Percentiles rank a stretch among this genome's conserved stretches.
phyloP scores from a whole-genome alignment of 1,139 yeast species.

The Kurtzmaniella quercitrusa region DNA sequence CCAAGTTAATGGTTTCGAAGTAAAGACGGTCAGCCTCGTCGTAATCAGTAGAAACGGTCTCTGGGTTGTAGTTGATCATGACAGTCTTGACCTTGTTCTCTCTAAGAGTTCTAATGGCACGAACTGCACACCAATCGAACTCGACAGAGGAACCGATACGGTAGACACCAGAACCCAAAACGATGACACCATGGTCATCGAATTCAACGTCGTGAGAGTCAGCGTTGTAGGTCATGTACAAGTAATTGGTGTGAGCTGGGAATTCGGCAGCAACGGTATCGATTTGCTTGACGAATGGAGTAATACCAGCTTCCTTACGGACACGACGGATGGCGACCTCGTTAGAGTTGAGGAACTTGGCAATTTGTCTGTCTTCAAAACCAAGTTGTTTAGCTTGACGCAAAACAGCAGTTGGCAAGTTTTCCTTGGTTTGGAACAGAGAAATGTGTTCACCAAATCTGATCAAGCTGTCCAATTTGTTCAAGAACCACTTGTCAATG shows the following conservation, averaged over 20 bases:
- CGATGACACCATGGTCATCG: slow-evolving; percentile 85
- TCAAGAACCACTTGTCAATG: slow-evolving; percentile 96
- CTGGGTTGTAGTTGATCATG: slow-evolving; percentile 98
- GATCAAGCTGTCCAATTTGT: slow-evolving; percentile 73
- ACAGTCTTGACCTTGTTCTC: slow-evolving; percentile 85
- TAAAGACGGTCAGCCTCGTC: slow-evolving; percentile 97
- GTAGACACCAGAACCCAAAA: slow-evolving; percentile 90
- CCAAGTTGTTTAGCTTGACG: slow-evolving; percentile 95
- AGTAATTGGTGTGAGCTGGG: slow-evolving; percentile 94
- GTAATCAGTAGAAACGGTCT: slow-evolving; percentile 96
- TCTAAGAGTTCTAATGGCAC: slow-evolving; percentile 92
- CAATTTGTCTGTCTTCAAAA: slow-evolving; percentile 95
- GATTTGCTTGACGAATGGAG: slow-evolving; percentile 94
- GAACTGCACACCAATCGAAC: slow-evolving; percentile 95
- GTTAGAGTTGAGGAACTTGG: slow-evolving; percentile 81
- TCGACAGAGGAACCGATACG: slow-evolving; percentile 94
- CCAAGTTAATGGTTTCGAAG: slow-evolving; percentile 92
- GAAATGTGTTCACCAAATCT: slow-evolving; percentile 62
- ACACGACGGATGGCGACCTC: slow-evolving; percentile 91
- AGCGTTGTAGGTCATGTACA: slow-evolving; percentile 94
- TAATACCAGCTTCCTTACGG: slow-evolving; percentile 82
- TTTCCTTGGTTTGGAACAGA: slow-evolving; percentile 55
- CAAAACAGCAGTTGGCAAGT: slow-evolving; percentile 55
- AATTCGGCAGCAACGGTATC: slow-evolving; percentile 99
- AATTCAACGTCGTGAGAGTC: slow-evolving; percentile 81